phyloP scores from a whole-genome alignment of 345 rosid species.

The Hypericum androsaemum region DNA sequence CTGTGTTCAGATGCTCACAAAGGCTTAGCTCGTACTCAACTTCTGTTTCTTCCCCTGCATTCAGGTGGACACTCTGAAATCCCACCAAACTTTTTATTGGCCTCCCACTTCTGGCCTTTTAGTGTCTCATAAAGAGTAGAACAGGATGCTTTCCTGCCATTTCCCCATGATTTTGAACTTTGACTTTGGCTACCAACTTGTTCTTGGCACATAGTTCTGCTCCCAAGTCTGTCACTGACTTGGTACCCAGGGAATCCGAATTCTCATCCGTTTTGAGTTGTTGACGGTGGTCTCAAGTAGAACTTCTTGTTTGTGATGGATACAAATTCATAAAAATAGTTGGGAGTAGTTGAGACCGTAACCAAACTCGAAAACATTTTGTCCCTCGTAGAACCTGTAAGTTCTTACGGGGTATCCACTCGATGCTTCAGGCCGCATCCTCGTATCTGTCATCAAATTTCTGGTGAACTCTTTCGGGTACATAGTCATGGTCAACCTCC shows the following conservation, averaged over 20 bases:
- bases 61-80: background rate
- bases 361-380: background rate
- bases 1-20: background rate
- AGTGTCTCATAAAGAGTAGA: background rate
- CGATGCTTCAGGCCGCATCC: conserved; percentile 57
- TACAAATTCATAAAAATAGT: background rate
- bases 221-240: background rate
- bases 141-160: conserved; percentile 5
- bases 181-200: background rate
- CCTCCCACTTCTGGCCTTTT: background rate
- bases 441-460: conserved; percentile 78
- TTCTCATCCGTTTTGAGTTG: background rate
- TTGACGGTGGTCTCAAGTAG: conserved; percentile 15
- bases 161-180: background rate
- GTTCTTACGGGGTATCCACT: conserved; percentile 77
- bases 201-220: background rate
- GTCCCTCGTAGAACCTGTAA: conserved; percentile 14
- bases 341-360: conserved; percentile 4
- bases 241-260: conserved; percentile 12
- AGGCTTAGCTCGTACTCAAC: background rate
- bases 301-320: background rate
- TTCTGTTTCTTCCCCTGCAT: background rate
- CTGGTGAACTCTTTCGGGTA: conserved; percentile 57
- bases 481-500: conserved; percentile 87
- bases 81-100: background rate